phyloP scores from a whole-genome alignment of 2,329 filamentous ascomycete genomes.

The Curvularia sp. region DNA sequence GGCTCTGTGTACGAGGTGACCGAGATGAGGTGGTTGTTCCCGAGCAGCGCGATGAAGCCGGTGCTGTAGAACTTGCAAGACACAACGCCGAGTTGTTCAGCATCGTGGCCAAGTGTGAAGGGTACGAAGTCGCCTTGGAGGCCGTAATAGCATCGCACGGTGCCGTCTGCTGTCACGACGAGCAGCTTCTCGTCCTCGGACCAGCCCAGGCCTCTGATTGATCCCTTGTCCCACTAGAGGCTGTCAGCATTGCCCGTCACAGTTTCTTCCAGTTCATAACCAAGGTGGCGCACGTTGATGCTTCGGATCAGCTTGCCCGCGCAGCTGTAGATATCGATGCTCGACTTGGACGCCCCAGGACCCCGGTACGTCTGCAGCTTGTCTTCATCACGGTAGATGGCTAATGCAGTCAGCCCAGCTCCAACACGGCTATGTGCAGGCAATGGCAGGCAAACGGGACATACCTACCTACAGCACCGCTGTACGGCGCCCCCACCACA shows the following conservation, averaged over 20 bases:
- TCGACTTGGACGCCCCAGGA: conserved; percentile 74
- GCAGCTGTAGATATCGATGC: conserved; percentile 93
- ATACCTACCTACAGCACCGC: conserved; percentile 82
- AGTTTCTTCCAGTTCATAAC: conserved; percentile 6
- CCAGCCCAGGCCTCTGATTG: conserved; percentile 90
- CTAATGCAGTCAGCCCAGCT: conserved; percentile 59
- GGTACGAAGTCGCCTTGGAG: conserved; percentile 95
- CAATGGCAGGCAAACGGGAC: conserved; percentile 15
- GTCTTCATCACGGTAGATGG: conserved; percentile 85
- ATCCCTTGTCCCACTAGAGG: conserved; percentile 81
- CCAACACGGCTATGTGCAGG: conserved; percentile 5
- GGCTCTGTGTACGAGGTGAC: conserved; percentile 93
- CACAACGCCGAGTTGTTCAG: conserved; percentile 85
- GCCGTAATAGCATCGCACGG: conserved; percentile 86
- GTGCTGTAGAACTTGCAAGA: conserved; percentile 91
- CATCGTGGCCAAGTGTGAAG: conserved; percentile 86
- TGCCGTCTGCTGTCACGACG: conserved; percentile 87
- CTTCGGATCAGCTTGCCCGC: conserved; percentile 85
- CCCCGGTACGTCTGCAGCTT: conserved; percentile 83
- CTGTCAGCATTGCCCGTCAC: conserved; percentile 20
- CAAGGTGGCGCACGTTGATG: conserved; percentile 64
- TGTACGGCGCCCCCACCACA: conserved; percentile 89
- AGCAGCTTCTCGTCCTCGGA: conserved; percentile 93
- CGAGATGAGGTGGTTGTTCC: conserved; percentile 84
- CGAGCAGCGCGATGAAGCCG: conserved; percentile 90